Evolutionary conservation across 352 stramenopile species (phyloP).

Genomic region (Pythium scleroteichum): DNA sequence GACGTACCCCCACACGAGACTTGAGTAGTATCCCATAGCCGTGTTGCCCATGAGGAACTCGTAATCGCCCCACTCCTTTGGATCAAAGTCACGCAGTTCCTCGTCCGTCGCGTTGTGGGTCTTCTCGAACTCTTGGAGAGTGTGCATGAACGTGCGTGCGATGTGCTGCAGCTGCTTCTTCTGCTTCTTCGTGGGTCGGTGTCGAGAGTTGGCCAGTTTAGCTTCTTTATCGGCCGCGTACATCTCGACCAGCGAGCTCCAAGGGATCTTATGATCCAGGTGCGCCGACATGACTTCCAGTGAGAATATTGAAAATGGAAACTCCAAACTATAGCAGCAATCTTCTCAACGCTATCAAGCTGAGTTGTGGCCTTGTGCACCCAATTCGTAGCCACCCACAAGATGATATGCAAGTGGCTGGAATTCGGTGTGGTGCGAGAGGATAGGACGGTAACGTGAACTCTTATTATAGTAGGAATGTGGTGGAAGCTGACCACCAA

Average conservation of each 20-base stretch:
- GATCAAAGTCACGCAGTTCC: background rate
- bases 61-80: conserved; percentile 8
- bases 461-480: no score
- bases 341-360: no score
- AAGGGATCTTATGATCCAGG: background rate
- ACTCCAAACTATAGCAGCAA: no score
- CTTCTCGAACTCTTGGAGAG: background rate
- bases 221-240: no score
- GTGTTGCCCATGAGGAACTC: background rate
- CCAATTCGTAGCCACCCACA: no score
- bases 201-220: no score
- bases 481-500: no score
- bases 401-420: no score
- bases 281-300: conserved; percentile 6
- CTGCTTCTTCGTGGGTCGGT: background rate
- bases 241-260: background rate
- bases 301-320: no score
- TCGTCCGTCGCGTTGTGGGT: background rate
- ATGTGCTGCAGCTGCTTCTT: background rate
- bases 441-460: no score
- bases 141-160: background rate
- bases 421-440: no score
- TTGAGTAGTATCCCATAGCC: conserved; percentile 3
- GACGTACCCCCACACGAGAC: conserved; percentile 15
- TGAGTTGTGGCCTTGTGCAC: no score